phyloP scores from a whole-genome alignment of 192 early-diverging fungal species.

The Entophlyctis luteolus region DNA sequence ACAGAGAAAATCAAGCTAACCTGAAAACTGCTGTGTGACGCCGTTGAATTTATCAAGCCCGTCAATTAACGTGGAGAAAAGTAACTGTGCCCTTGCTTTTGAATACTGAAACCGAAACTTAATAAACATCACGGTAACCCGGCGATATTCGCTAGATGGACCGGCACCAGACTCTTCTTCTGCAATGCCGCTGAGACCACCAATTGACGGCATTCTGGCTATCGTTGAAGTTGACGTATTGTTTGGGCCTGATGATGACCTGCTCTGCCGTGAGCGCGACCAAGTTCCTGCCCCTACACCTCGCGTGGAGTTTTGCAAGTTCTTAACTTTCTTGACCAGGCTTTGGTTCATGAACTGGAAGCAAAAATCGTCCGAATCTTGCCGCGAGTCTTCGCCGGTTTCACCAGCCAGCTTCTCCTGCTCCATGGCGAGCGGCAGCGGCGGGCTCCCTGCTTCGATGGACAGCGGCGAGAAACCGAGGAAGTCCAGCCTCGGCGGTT shows the following conservation, averaged over 20 bases:
- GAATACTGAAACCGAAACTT: constrained; percentile 25
- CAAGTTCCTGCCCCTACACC: no score
- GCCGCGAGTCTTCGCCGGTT: background rate
- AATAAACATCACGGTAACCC: constrained; percentile 29
- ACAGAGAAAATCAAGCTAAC: background rate
- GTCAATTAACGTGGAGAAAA: constrained; percentile 20
- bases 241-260: no score
- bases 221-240: no score
- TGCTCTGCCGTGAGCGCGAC: no score
- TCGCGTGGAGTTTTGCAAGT: constrained; percentile 19
- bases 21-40: constrained; percentile 31
- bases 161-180: background rate
- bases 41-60: constrained; percentile 19
- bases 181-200: background rate
- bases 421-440: background rate
- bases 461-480: no score
- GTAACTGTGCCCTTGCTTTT: constrained; percentile 17
- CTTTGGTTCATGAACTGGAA: constrained; percentile 32
- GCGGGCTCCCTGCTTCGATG: no score
- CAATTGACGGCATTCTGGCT: background rate
- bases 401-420: background rate
- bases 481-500: constrained; percentile 16
- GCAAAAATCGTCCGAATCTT: constrained; percentile 3
- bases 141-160: constrained; percentile 27
- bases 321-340: constrained; percentile 26